Evolutionary conservation across 2,329 filamentous ascomycete genomes (phyloP), one percentile per base, ranked within the genome.

Genomic region (Sphaerulina vaccinii): DNA sequence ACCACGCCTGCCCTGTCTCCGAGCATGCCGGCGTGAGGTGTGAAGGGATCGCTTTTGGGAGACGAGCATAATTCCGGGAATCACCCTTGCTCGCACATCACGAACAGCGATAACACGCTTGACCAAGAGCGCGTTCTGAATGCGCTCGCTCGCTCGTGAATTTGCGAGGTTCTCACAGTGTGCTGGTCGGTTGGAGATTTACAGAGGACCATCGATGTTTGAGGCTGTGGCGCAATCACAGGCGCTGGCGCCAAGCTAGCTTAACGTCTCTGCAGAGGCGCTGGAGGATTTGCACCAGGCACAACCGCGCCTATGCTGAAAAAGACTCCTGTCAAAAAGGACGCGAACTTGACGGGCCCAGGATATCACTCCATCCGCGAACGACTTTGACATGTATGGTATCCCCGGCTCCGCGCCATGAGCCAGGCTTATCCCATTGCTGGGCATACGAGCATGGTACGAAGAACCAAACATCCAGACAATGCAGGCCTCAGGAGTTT

Each of bases 401-500:
- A 5, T 22, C n/a, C 45, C 45, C 24, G 29, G 45, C 36, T 16
- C 32, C 35, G 21, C 23, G 33, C 33, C 23, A 16, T 38, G 36
- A 18, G 19, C 36, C 36, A 10, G 36, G 36, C 18, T 19, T 22
- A 27, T 15, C 13, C 8, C 40, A 43, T 29, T 18, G 10, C n/a
- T 43, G 40, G n/a, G 36, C 36, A 21, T 18, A 21, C 13, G 16
- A 35, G 5, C 7, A 32, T 32, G 5, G 16, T 35, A 6, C 32
- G 11, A 35, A 15, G 32, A n/a, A 5, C 32, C 11, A 6, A 36
- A 19, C 35, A n/a, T n/a, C n/a, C n/a, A n/a, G n/a, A 51, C 40
- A 45, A 51, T 51, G 48, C 48, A 45, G 45, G 48, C 40, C 48
- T 51, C 40, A 51, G 48, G 48, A 51, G 48, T 38, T n/a, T n/a